Base-by-base conservation (phyloP, 805 yeast genomes). In the Sugiyamaella qingdaonensis region DNA sequence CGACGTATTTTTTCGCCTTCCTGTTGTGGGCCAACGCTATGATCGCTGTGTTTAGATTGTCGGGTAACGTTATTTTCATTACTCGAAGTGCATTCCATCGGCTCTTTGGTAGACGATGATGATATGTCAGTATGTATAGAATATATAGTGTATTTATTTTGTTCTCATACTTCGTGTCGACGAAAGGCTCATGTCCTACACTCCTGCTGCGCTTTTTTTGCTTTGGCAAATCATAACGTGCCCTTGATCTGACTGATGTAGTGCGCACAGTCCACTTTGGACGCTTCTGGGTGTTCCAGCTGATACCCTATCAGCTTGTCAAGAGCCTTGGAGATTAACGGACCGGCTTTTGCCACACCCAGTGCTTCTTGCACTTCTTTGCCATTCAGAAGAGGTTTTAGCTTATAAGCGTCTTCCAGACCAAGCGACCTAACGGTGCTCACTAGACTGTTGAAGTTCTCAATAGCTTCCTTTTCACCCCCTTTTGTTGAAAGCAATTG, bases 271-370 rank as follows among this genome's bases (percentile, higher is more conserved):
- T 86, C 86, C 1, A 77, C 81, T 48, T 70, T 73, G 0, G 75
- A 65, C 8, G 75, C 76, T 0, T 61, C 64, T 0, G 95, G 95
- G 61, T 89, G 68, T 58, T 85, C 90, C 51, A 91, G 71, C 69
- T 91, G 97, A 90, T 91, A 87, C 16, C 75, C 68, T 32, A 88
- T 66, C 4, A 87, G 75, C 44, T 76, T 68, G 5, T 80, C 80
- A 54, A 81, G 77, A 8, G 83, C 68, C 8, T 68, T 68, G 8
- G 80, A 74, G 78, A 92, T 75, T 97, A 97, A 90, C 4, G 91
- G 90, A 0, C 99, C 99, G 0, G 92, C 88, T 63, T 85, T 86
- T 52, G 73, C 72, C 8, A 46, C 54, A 19, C 75, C 69, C 29
- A 86, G 67, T 18, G 73, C 67, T 42, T 72, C 68, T 49, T 78